Conservation (phyloP, 345 rosid genomes). For the Eucalyptus brandiana region DNA sequence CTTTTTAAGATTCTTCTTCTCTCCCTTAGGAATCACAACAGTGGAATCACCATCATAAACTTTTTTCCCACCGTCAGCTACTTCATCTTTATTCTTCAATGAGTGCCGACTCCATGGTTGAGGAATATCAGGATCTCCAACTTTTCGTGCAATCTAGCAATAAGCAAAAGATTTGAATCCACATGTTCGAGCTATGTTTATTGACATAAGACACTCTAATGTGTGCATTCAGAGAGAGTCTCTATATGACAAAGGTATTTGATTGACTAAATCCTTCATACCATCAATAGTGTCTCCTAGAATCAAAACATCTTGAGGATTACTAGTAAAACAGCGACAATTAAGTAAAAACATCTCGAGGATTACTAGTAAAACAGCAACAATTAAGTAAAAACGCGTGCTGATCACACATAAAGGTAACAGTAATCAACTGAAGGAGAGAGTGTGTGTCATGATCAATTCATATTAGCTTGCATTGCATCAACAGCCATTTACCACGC, state of each 20-base stretch:
- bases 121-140: slow-evolving; percentile 61
- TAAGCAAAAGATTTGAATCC: neutral
- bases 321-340: neutral
- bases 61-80: neutral
- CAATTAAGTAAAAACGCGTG: neutral
- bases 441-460: neutral
- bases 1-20: slow-evolving; percentile 10
- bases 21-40: slow-evolving; percentile 8
- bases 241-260: neutral
- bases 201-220: neutral
- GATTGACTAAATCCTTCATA: neutral
- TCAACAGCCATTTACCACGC: neutral
- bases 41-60: slow-evolving; percentile 2
- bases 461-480: neutral
- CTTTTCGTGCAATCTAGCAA: slow-evolving; percentile 52
- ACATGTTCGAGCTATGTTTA: neutral
- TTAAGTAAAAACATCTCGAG: neutral
- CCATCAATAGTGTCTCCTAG: neutral
- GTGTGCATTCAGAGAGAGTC: neutral
- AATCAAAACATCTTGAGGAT: neutral
- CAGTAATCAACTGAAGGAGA: neutral
- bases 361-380: neutral
- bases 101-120: slow-evolving; percentile 90
- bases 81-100: slow-evolving; percentile 26
- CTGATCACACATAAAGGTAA: neutral